Percentiles rank a stretch among this genome's conserved stretches.
Conservation (phyloP, 225 moss, liverwort and hornwort genomes). For the Rhytidiadelphus loreus region DNA sequence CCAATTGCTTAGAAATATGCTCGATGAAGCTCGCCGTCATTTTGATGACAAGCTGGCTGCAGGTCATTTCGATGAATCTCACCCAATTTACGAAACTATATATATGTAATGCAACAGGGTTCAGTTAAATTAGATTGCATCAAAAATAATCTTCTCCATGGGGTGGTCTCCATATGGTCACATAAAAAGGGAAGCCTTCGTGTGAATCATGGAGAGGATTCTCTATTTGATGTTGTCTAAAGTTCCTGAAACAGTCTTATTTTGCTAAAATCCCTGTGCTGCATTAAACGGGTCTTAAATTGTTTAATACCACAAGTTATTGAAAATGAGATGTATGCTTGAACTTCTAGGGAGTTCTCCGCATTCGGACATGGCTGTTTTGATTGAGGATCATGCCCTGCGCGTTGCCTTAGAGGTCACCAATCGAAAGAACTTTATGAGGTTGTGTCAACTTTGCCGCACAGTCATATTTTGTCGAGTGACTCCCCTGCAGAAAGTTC, state of each 20-base stretch:
- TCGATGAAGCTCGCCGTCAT: constrained; percentile 66
- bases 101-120: background rate
- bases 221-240: background rate
- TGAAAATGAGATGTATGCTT: background rate
- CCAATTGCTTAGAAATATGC: constrained; percentile 66
- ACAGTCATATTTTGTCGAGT: constrained; percentile 86
- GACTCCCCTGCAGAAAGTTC: constrained; percentile 77
- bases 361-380: constrained; percentile 72
- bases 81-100: background rate
- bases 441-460: constrained; percentile 77
- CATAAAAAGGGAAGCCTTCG: too few relatives aligned
- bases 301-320: background rate
- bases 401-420: constrained; percentile 54
- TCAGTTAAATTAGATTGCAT: background rate
- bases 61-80: background rate
- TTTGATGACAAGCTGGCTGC: background rate
- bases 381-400: constrained; percentile 73
- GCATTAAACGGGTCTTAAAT: background rate
- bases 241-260: background rate
- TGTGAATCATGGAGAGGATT: background rate
- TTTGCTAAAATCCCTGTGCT: background rate
- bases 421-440: constrained; percentile 52
- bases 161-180: too few relatives aligned
- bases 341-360: background rate
- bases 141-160: background rate